Base-by-base conservation (phyloP, 2,329 filamentous ascomycete genomes). In the Monosporascus sp. region DNA sequence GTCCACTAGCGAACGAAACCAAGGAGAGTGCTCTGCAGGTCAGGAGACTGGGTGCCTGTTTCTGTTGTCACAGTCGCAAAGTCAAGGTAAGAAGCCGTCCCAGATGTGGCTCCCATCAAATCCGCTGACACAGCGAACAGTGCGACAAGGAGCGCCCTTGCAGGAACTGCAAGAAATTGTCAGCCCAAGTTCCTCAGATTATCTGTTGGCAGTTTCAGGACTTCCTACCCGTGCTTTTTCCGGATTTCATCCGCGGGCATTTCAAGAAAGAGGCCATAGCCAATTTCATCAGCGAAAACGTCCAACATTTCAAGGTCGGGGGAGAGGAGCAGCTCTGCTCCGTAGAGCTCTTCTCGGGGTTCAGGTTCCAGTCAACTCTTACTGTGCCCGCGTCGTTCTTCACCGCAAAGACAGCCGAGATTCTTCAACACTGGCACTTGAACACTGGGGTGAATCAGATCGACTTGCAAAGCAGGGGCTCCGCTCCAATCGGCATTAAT, bases 141-240 rank as follows among this genome's bases (percentile, higher is more conserved):
- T 83, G 81, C 57, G 79, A 82, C 63, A 75, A 76, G 57, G 73
- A 79, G 60, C 70, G 80, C 46, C 79, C 81, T 0, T 84, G 81
- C 67, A 76, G 75, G 64, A 82, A 77, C 68, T 84, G 81, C 71
- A 74, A 72, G 59, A 80, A 80, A 65, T 72, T 83, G 51, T 72
- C 74, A 51, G 64, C 71, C 2, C 68, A 74, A 49, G 71, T 82
- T 16, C 80, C 80, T 2, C 77, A 81, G 60, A 74, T 79, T 20
- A 72, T 84, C 24, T 84, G 81, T 68, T 83, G 81, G 81, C 79
- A 80, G 62, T 83, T 84, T 55, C 72, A 74, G 41, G 80, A 83
- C 62, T 84, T 84, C 55, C 56, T 78, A 7, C 70, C 71, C 0
- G 71, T 78, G 2, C 61, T 84, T 26, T 83, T 83, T 52, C 81